These are phyloP conservation scores for Hanseniaspora sp. DNA, from an alignment of 1,139 yeast species.

Conservation along the genomic window DNA sequence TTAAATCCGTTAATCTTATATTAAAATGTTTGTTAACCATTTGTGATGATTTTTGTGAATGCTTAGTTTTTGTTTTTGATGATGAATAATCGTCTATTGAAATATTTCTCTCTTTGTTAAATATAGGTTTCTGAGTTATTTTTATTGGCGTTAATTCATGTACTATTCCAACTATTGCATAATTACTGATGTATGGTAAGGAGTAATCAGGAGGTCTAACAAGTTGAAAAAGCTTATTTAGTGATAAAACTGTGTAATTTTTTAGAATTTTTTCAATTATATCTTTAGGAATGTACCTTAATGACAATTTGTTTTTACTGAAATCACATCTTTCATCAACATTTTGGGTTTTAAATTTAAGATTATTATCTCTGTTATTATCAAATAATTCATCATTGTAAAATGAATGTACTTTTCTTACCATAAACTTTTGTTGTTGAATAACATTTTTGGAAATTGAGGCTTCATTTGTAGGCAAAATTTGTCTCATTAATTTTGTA, in stretches of 20 bases:
- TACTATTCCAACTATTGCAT: slow-evolving; percentile 39
- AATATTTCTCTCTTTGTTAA: background rate
- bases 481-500: slow-evolving; percentile 26
- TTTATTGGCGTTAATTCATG: slow-evolving; percentile 12
- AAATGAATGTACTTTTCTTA: slow-evolving; percentile 32
- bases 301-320: slow-evolving; percentile 32
- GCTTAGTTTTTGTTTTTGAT: slow-evolving; percentile 38
- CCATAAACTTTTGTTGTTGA: slow-evolving; percentile 23
- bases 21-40: slow-evolving; percentile 42
- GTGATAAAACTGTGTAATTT: slow-evolving; percentile 43
- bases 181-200: slow-evolving; percentile 71
- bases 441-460: slow-evolving; percentile 15
- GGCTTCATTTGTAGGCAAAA: slow-evolving; percentile 16
- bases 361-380: slow-evolving; percentile 19
- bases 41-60: slow-evolving; percentile 24
- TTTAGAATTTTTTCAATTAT: slow-evolving; percentile 32
- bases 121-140: background rate
- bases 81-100: slow-evolving; percentile 35
- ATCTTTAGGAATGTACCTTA: slow-evolving; percentile 38
- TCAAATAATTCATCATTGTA: slow-evolving; percentile 3
- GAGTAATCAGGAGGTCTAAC: slow-evolving; percentile 56
- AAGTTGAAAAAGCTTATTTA: slow-evolving; percentile 51
- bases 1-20: slow-evolving; percentile 58
- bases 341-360: slow-evolving; percentile 22
- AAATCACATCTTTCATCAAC: slow-evolving; percentile 31